Percentiles rank a stretch among this genome's conserved stretches.
Conservation (phyloP, 2,329 filamentous ascomycete species). For the Diaporthe ampelina region DNA sequence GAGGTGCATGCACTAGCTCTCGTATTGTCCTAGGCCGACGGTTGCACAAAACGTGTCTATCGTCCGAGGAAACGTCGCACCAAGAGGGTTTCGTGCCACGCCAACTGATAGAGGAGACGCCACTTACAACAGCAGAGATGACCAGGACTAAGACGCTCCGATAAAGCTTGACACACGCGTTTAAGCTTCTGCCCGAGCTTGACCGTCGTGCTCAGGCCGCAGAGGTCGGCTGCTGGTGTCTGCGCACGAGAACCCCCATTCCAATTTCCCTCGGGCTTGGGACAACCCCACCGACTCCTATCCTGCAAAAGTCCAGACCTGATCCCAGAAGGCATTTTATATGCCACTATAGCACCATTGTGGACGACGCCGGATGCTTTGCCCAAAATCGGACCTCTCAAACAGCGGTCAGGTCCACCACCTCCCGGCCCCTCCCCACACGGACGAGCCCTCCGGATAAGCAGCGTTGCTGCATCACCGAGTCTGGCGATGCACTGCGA, state of each 20-base stretch:
- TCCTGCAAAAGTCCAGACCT: not conserved
- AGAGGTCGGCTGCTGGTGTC: conserved; percentile 22
- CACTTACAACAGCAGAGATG: not conserved
- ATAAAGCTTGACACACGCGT: conserved; percentile 24
- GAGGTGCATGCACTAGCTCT: conserved; percentile 1
- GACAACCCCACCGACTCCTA: conserved; percentile 27
- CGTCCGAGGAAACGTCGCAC: conserved; percentile 21
- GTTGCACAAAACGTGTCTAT: conserved; percentile 10
- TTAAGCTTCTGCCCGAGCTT: conserved; percentile 27
- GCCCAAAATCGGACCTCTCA: conserved; percentile 6
- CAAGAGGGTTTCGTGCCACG: not conserved
- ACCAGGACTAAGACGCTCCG: not conserved
- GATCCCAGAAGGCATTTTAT: conserved; percentile 1
- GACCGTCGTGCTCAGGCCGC: not conserved
- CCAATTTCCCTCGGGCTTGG: conserved; percentile 33
- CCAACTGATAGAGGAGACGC: conserved; percentile 17
- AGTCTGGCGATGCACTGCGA: not conserved
- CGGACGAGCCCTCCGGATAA: not conserved
- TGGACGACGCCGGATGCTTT: conserved; percentile 3
- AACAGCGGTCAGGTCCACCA: conserved; percentile 25
- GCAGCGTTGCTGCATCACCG: conserved; percentile 12
- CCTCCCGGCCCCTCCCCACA: conserved; percentile 14
- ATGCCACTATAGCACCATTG: conserved; percentile 8
- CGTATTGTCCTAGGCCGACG: conserved; percentile 4
- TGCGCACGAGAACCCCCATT: conserved; percentile 36